A percentile compares a stretch with the other conserved stretches of the same genome.
phyloP scores from a whole-genome alignment of 352 stramenopile genomes.

The Phytopythium mirpurense region DNA sequence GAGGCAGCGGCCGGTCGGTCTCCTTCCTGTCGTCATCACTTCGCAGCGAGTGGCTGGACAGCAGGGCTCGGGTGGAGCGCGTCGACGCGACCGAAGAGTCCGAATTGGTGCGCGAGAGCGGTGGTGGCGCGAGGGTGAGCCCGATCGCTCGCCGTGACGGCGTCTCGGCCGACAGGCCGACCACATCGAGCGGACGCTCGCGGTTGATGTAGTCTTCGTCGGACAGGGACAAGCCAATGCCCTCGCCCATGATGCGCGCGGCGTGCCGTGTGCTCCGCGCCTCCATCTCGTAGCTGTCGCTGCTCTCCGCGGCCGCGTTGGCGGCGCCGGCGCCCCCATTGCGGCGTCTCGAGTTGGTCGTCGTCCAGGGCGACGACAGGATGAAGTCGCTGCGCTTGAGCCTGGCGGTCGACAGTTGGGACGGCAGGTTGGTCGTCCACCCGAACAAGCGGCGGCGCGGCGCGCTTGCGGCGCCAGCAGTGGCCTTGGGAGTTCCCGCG shows the following conservation, averaged over 20 bases:
- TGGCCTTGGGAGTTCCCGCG: conserved; percentile 11
- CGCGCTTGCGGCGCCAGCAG: not conserved
- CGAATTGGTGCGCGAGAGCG: conserved; percentile 13
- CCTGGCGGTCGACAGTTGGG: conserved; percentile 30
- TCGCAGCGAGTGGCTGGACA: conserved; percentile 1
- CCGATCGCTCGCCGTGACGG: conserved; percentile 4
- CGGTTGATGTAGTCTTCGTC: conserved; percentile 71
- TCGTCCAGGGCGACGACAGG: conserved; percentile 35
- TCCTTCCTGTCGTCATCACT: not conserved
- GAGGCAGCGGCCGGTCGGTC: not conserved
- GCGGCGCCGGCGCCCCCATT: conserved; percentile 1
- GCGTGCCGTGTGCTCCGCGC: conserved; percentile 16
- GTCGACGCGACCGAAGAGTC: conserved; percentile 14
- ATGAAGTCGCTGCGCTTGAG: conserved; percentile 35
- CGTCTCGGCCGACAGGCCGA: conserved; percentile 6
- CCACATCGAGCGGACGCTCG: conserved; percentile 23
- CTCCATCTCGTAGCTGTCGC: conserved; percentile 18
- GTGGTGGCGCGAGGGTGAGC: conserved; percentile 4
- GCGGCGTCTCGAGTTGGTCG: conserved; percentile 6
- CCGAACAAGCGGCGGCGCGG: conserved; percentile 1
- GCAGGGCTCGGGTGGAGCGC: conserved; percentile 4
- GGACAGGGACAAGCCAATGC: conserved; percentile 41
- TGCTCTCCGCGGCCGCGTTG: conserved; percentile 10
- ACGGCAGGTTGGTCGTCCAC: conserved; percentile 26
- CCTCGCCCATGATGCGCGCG: conserved; percentile 13